Base-by-base conservation (phyloP, 2,329 filamentous ascomycete species). In the Fusarium floridanum region DNA sequence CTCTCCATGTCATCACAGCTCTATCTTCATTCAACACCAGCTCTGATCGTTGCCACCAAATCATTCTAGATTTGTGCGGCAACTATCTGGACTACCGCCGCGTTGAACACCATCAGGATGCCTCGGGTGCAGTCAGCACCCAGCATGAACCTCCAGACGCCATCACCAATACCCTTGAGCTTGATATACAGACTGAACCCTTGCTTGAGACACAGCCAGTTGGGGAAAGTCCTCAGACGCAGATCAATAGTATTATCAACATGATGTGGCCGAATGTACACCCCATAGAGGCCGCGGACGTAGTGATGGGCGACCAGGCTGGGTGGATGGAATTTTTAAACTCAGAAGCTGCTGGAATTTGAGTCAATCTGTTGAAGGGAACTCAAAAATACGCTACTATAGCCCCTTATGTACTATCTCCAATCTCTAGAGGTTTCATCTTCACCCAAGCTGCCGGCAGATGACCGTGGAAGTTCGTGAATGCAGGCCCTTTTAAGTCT, bases 221-320 rank as follows among this genome's bases (percentile, higher is more conserved):
- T 6, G 82, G 82, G 12, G 82, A 85, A 64, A 83, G 80, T 39
- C 82, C 84, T 0, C 82, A 86, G 72, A 85, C 83, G 1, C 84
- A 85, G 70, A 82, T 86, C 20, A 83, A 84, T 43, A 82, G 78
- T 24, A 81, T 86, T 1, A 83, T 85, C 60, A 79, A 80, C 20
- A 85, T 86, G 84, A 85, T 86, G 84, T 86, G 85, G 85, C 85
- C 84, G 5, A 85, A 84, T 50, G 79, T 82, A 12, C 80, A 81
- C 32, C 78, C 81, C 0, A 70, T 83, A 37, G 82, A 84, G 68
- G 82, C 80, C 12, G 81, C 79, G 6, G 81, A 84, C 53, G 79
- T 82, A 27, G 79, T 82, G 5, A 83, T 84, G 81, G 81, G 79
- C 5, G 81, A 84, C 37, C 81, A 84, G 55, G 77, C 79, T 0